Evolutionary conservation across 179 eudicot genomes (phyloP), one percentile per base, ranked within the genome.

Genomic region (Spergularia azorica): DNA sequence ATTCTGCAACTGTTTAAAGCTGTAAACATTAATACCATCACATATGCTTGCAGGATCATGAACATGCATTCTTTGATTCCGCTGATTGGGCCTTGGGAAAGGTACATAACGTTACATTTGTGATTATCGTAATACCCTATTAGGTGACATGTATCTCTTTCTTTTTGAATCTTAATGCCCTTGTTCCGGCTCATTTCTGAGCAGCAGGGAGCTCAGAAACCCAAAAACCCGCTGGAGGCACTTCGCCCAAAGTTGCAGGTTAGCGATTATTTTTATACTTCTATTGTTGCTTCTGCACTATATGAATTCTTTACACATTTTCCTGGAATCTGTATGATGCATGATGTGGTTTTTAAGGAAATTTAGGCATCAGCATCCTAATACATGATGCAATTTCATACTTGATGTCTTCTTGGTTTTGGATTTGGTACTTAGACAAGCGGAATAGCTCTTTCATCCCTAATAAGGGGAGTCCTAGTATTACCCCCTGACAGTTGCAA

Each of bases 211-310:
- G 73, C 80, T 60, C 90, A 88, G 77, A 93, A 93, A 84, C 79
- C 84, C 78, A 93, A 88, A 88, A 88, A 88, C 70, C 94, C 97
- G 7, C 85, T 89, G 26, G 94, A 93, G 84, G 90, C 92, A n/a
- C 97, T 93, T 56, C 92, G 94, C 65, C 97, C 97, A 8, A 93
- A 93, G 80, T 84, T 93, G 76, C 87, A 91, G 97, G 97, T 93
- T 76, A 4, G 52, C 15, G n/a, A 52, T n/a, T n/a, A 16, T 71
- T 17, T 13, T 13, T 32, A 5, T 51, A 50, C n/a, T 21, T 26
- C 32, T 26, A 26, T 26, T 0, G 32, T 26, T 26, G 32, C 32
- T 26, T 26, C 32, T 26, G 32, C 32, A 26, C 32, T 26, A 26
- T n/a, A n/a, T 26, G 32, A 26, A 26, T 26, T 26, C 32, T 26